phyloP scores from a whole-genome alignment of 441 rosid species.

The Melastoma candidum region DNA sequence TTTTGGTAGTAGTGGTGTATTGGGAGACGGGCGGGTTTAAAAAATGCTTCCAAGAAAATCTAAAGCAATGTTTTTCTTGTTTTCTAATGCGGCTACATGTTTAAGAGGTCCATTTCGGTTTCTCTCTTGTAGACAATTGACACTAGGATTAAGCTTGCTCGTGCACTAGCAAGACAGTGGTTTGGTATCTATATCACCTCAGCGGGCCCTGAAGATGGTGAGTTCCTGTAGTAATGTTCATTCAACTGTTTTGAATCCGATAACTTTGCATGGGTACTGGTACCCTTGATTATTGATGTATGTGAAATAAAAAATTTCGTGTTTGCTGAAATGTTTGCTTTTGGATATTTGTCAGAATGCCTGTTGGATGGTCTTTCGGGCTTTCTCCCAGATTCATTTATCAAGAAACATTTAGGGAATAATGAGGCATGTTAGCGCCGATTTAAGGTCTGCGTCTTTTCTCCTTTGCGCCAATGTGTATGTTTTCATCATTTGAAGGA shows the following conservation, averaged over 20 bases:
- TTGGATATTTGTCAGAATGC: conserved; percentile 60
- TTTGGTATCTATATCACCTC: conserved; percentile 86
- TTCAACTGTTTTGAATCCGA: conserved; percentile 2
- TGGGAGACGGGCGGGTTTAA: too few species aligned
- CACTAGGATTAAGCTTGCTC: conserved; percentile 84
- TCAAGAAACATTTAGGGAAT: conserved; percentile 90
- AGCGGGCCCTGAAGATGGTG: conserved; percentile 86
- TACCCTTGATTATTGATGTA: not conserved
- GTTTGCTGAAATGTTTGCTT: conserved; percentile 18
- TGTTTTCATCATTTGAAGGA: too few species aligned
- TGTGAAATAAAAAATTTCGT: not conserved
- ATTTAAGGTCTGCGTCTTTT: conserved; percentile 56
- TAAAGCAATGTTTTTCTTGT: too few species aligned
- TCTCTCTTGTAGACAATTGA: conserved; percentile 66
- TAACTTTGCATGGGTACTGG: conserved; percentile 3
- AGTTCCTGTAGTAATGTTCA: conserved; percentile 10
- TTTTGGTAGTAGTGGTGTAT: too few species aligned
- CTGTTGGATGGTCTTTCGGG: conserved; percentile 97
- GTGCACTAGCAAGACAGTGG: conserved; percentile 96
- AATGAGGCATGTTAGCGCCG: conserved; percentile 92
- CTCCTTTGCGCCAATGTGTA: too few species aligned
- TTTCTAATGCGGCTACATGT: too few species aligned
- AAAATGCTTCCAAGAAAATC: too few species aligned
- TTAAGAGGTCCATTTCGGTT: conserved; percentile 12
- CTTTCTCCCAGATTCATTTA: conserved; percentile 79